These are phyloP conservation scores for Linderina pennispora DNA, from an alignment of 192 early-diverging fungal species.

Conservation along the genomic window DNA sequence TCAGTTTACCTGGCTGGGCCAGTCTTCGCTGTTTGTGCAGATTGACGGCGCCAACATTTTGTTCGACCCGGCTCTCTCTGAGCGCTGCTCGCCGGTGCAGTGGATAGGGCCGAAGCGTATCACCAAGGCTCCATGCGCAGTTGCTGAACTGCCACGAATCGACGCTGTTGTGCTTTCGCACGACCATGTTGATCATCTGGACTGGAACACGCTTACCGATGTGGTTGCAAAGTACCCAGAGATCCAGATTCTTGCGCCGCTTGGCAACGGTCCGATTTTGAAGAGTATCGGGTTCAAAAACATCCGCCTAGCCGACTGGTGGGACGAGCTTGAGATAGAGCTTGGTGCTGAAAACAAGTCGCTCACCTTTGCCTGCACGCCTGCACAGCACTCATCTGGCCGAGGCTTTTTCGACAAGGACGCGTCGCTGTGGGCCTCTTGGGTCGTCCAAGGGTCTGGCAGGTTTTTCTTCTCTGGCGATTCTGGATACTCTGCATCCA, in stretches of 20 bases:
- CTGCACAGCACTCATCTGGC: constrained; percentile 54
- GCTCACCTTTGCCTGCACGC: constrained; percentile 62
- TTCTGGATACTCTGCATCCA: constrained; percentile 67
- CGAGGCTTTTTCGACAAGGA: constrained; percentile 60
- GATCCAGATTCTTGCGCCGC: constrained; percentile 63
- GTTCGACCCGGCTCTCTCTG: constrained; percentile 70
- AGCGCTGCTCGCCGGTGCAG: constrained; percentile 65
- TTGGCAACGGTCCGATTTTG: constrained; percentile 70
- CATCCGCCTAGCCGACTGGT: constrained; percentile 73
- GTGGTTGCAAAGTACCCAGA: constrained; percentile 45
- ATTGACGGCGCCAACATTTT: constrained; percentile 62
- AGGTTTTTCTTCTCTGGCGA: constrained; percentile 53
- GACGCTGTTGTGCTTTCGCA: constrained; percentile 76
- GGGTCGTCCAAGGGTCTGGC: constrained; percentile 47
- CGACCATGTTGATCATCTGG: constrained; percentile 88
- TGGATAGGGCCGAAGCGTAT: constrained; percentile 62
- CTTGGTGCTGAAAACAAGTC: constrained; percentile 2
- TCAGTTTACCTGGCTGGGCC: constrained; percentile 56
- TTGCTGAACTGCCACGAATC: constrained; percentile 60
- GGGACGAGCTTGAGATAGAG: constrained; percentile 49
- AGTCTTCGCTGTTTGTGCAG: constrained; percentile 61
- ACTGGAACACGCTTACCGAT: constrained; percentile 55
- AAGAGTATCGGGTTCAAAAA: constrained; percentile 46
- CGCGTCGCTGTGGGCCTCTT: constrained; percentile 76
- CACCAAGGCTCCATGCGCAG: constrained; percentile 56